A percentile compares a stretch with the other conserved stretches of the same genome.
These are phyloP conservation scores for Neonectria coccinea DNA, from an alignment of 2,329 filamentous ascomycete species.

Conservation along the genomic window DNA sequence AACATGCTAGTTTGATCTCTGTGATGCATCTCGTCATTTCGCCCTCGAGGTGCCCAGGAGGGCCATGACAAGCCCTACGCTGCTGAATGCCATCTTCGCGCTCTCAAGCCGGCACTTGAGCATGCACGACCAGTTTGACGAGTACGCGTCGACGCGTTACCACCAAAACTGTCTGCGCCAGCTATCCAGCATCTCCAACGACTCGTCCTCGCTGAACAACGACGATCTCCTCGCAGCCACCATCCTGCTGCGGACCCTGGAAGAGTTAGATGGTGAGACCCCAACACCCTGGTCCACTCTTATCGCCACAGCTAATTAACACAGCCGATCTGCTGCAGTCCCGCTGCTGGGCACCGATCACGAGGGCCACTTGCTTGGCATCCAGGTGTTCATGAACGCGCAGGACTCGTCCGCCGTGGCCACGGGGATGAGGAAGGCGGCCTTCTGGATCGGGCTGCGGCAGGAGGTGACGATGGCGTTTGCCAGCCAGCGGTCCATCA, in stretches of 20 bases:
- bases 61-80: conserved; percentile 61
- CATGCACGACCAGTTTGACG: conserved; percentile 56
- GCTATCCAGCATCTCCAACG: conserved; percentile 60
- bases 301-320: conserved; percentile 19
- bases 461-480: conserved; percentile 71
- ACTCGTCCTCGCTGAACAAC: conserved; percentile 54
- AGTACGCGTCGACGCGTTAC: conserved; percentile 63
- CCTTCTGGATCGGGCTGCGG: conserved; percentile 68
- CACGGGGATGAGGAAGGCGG: conserved; percentile 59
- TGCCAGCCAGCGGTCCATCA: conserved; percentile 58
- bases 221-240: conserved; percentile 67
- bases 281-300: background rate
- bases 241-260: conserved; percentile 67
- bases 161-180: conserved; percentile 65
- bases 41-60: conserved; percentile 64
- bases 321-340: conserved; percentile 24
- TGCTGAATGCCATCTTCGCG: conserved; percentile 69
- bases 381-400: conserved; percentile 60
- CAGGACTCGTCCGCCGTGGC: conserved; percentile 50
- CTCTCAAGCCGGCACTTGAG: conserved; percentile 67
- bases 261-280: conserved; percentile 61
- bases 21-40: conserved; percentile 60
- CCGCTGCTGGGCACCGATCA: conserved; percentile 55
- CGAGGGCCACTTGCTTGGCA: conserved; percentile 60
- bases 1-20: conserved; percentile 55